These are phyloP conservation scores for Draba incana DNA, from an alignment of 345 rosid species.

Conservation along the genomic window DNA sequence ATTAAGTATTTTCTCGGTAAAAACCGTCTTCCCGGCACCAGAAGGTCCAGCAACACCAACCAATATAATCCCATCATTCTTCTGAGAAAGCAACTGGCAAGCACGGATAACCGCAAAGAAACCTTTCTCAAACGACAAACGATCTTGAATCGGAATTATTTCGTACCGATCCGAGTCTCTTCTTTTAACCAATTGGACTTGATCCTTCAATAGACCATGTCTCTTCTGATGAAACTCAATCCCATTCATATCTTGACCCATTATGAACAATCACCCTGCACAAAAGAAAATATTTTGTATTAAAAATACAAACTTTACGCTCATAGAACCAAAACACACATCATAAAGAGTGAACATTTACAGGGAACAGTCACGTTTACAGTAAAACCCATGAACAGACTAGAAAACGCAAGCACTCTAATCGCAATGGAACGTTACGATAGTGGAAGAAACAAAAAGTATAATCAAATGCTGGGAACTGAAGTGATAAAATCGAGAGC, in stretches of 20 bases:
- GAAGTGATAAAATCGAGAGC: neutral
- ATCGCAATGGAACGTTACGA: neutral
- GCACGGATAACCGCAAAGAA: constrained; percentile 88
- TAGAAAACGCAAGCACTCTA: neutral
- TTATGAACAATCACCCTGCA: constrained; percentile 20
- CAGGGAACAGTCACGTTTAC: constrained; percentile 9
- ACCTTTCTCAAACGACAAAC: constrained; percentile 89
- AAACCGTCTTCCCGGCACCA: constrained; percentile 98
- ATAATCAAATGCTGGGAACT: constrained; percentile 11
- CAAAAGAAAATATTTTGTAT: too few species aligned
- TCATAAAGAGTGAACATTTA: neutral
- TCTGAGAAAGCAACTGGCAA: constrained; percentile 86
- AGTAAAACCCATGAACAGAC: neutral
- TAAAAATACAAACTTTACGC: too few species aligned
- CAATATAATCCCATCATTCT: constrained; percentile 81
- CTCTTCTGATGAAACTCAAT: constrained; percentile 60
- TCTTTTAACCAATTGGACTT: constrained; percentile 74
- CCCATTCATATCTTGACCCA: constrained; percentile 61
- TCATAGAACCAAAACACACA: neutral
- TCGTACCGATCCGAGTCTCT: constrained; percentile 68
- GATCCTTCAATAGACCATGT: constrained; percentile 85
- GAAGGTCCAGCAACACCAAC: constrained; percentile 98
- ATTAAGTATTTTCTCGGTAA: constrained; percentile 86
- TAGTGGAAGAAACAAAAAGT: neutral
- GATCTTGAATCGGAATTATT: constrained; percentile 72